Evolutionary conservation across 179 eudicot species (phyloP).

Genomic region (Spergularia azorica): DNA sequence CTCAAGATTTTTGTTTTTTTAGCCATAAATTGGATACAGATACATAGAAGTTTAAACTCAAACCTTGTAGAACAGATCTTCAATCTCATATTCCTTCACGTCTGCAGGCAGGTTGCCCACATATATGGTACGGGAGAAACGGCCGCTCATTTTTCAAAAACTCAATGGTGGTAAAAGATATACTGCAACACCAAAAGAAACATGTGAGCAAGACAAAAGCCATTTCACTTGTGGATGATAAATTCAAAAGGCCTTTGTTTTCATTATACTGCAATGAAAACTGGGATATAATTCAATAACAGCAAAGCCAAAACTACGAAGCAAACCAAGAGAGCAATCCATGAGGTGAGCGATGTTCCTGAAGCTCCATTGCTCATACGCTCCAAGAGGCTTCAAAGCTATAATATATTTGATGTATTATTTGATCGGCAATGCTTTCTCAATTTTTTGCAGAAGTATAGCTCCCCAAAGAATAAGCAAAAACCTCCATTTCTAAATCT

Average conservation of each 20-base stretch:
- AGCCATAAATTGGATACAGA: background rate
- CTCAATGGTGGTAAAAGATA: constrained; percentile 9
- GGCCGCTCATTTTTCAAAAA: constrained; percentile 69
- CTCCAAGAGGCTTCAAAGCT: constrained; percentile 91
- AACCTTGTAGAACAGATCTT: constrained; percentile 97
- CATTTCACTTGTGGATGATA: background rate
- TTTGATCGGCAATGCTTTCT: constrained; percentile 65
- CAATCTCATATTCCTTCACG: constrained; percentile 82
- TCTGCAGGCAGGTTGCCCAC: constrained; percentile 96
- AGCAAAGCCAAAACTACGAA: constrained; percentile 56
- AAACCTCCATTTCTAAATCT: constrained; percentile 57
- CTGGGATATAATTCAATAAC: constrained; percentile 17
- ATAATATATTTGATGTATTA: constrained; percentile 63
- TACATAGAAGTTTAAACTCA: constrained; percentile 11
- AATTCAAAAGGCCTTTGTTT: constrained; percentile 20
- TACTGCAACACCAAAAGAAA: constrained; percentile 41
- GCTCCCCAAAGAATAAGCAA: constrained; percentile 65
- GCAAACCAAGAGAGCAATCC: constrained; percentile 99
- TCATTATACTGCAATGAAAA: constrained; percentile 27
- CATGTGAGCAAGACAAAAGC: constrained; percentile 19
- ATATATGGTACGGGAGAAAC: constrained; percentile 89
- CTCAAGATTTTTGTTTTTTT: background rate
- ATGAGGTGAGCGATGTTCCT: constrained; percentile 81
- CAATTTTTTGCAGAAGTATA: constrained; percentile 65
- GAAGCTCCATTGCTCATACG: constrained; percentile 82